Percentiles rank a stretch among this genome's conserved stretches.
phyloP scores from a whole-genome alignment of 768 basidiomycete species.

The Saitozyma sp. region DNA sequence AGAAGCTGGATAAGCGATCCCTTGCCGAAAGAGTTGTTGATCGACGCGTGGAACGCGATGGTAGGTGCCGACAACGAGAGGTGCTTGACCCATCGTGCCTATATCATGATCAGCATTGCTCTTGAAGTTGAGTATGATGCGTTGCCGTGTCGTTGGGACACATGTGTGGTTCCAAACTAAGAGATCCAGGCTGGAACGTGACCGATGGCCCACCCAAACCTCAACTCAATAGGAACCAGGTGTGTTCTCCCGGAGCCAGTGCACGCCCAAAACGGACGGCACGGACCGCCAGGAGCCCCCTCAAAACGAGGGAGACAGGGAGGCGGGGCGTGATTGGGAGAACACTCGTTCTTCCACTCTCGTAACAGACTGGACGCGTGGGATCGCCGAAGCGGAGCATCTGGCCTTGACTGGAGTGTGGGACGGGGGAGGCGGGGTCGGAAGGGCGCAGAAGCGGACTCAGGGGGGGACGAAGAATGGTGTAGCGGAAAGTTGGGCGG shows the following conservation, averaged over 20 bases:
- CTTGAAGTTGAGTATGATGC: neutral
- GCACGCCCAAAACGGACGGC: constrained; percentile 23
- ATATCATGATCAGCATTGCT: constrained; percentile 4
- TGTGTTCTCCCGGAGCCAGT: too few species aligned
- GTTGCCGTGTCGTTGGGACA: neutral
- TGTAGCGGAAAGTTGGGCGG: constrained; percentile 5
- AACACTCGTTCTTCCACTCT: constrained; percentile 58
- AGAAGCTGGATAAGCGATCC: constrained; percentile 95
- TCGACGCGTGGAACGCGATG: constrained; percentile 97
- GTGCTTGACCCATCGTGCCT: constrained; percentile 95
- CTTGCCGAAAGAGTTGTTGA: constrained; percentile 98
- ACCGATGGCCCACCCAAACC: constrained; percentile 3
- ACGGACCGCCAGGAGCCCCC: constrained; percentile 48
- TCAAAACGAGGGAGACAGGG: constrained; percentile 32
- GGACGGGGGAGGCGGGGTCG: constrained; percentile 21
- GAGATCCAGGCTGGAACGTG: constrained; percentile 40
- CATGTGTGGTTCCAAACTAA: constrained; percentile 58
- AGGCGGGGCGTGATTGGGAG: constrained; percentile 43
- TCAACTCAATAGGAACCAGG: too few species aligned
- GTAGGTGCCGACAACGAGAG: constrained; percentile 93
- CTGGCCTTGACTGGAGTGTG: constrained; percentile 58
- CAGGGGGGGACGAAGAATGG: constrained; percentile 10
- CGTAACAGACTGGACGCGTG: constrained; percentile 56
- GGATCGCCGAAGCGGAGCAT: constrained; percentile 32
- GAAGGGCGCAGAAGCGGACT: neutral